A percentile compares a stretch with the other conserved stretches of the same genome.
Evolutionary conservation across 139 green algal genomes (phyloP).

Genomic region (Tetradesmus lagerheimii): DNA sequence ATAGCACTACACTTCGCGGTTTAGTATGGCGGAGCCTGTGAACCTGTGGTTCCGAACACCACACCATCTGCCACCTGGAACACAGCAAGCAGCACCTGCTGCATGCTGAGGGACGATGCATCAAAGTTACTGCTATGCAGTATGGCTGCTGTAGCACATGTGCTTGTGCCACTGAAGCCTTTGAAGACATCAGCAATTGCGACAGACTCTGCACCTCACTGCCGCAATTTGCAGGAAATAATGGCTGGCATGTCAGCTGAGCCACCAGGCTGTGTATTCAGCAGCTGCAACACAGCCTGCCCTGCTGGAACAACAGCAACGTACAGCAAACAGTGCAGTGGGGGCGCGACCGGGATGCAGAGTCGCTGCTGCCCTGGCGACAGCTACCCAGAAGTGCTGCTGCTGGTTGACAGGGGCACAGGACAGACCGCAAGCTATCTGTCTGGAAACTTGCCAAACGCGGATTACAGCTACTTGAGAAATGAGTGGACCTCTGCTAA

Average conservation of each 20-base stretch:
- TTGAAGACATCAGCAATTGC: not conserved
- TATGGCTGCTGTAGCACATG: too few species aligned
- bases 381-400: conserved; percentile 56
- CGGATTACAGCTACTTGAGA: not conserved
- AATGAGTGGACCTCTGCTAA: conserved; percentile 38
- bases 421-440: not conserved
- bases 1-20: too few species aligned
- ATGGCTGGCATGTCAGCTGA: conserved; percentile 54
- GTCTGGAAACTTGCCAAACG: not conserved
- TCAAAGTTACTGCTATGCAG: too few species aligned
- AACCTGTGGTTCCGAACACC: too few species aligned
- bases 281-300: conserved; percentile 37
- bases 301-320: not conserved
- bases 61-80: too few species aligned
- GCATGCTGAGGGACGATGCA: too few species aligned
- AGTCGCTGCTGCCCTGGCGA: conserved; percentile 50
- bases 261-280: conserved; percentile 40
- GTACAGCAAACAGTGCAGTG: not conserved
- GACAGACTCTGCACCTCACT: not conserved
- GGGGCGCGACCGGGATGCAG: not conserved
- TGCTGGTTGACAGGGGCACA: conserved; percentile 50
- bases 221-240: conserved; percentile 44
- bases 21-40: too few species aligned
- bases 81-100: too few species aligned
- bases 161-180: not conserved